Evolutionary conservation across 2,329 filamentous ascomycete genomes (phyloP), one percentile per base, ranked within the genome.

Genomic region (Diatrype stigma): DNA sequence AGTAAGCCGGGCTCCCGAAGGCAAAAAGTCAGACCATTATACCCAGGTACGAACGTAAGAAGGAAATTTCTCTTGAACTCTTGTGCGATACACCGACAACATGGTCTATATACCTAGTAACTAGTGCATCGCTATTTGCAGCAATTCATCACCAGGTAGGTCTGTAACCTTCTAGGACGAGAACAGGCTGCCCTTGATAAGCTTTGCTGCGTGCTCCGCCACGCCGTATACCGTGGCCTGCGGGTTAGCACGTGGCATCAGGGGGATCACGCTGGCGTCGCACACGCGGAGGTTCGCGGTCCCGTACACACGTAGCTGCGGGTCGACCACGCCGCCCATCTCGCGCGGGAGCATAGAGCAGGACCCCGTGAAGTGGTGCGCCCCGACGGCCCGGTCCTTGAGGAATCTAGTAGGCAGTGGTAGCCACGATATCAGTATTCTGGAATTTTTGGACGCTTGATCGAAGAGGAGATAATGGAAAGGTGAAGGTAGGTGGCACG

Each of bases 171-270:
- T 34, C 30, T 34, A 14, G 7, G 7, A 7, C 30, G 14, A 34
- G 30, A 34, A 34, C 30, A 34, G 30, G 47, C 47, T 42, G 35
- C 26, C 35, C 47, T 56, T 58, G 32, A 59, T 56, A 4, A 59
- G 50, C n/a, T 37, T 32, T 1, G 55, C 48, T 1, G 28, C 51
- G 12, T 47, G 46, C 45, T 59, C 58, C 7, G 55, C 58, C 7
- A 56, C 34, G 2, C 46, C 55, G 32, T 59, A 60, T n/a, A 52
- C 56, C 1, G 49, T 50, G 1, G 53, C 55, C 51, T 57, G 55
- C 0, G 55, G 35, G 17, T 54, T 54, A 2, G 46, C 22, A 1
- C 45, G 46, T 6, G 56, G 49, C 6, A 42, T 37, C 1, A 58
- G 42, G 2, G 56, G 58, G 17, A 59, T 48, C 16, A 56, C 45